Evolutionary conservation across 192 early-diverging fungal species (phyloP), one percentile per base, ranked within the genome.

Genomic region (Phlyctochytrium arcticum): DNA sequence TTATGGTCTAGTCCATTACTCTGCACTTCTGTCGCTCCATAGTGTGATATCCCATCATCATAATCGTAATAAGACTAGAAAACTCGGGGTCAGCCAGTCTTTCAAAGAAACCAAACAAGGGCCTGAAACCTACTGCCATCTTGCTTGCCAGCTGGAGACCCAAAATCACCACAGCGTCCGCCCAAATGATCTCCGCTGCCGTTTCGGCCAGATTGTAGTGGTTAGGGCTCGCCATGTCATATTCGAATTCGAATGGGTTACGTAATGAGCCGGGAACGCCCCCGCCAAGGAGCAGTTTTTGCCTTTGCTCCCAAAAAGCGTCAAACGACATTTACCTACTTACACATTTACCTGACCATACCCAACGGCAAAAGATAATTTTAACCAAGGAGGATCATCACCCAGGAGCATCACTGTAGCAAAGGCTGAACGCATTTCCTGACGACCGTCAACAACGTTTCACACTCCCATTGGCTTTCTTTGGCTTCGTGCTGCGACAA

Each of bases 31-130:
- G 55, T 2, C 15, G 27, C 29, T 10, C 33, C 33, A n/a, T 57
- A 35, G n/a, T 57, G 55, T 17, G 55, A 35, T n/a, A 53, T 24
- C 9, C 33, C 55, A 32, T 57, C 55, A 33, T 57, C 55, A 34
- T 57, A 57, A 32, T 57, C 55, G 55, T 57, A 57, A 36, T 57
- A 57, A 34, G 55, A 69, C 60, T 57, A 33, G 50, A 23, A n/a
- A n/a, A n/a, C n/a, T n/a, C n/a, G n/a, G n/a, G n/a, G n/a, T n/a
- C n/a, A n/a, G n/a, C n/a, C n/a, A n/a, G n/a, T n/a, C n/a, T n/a
- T 21, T 26, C 15, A 15, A 53, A 53, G 2, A 21, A 30, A 53
- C 12, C 30, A 17, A 65, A 19, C 26, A 21, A 19, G 51, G 8
- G n/a, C 37, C 37, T n/a, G 37, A 42, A 42, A 42, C n/a, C 37